Conservation (phyloP, 1,284 basidiomycete genomes). For the Pisolithus thermaeus region DNA sequence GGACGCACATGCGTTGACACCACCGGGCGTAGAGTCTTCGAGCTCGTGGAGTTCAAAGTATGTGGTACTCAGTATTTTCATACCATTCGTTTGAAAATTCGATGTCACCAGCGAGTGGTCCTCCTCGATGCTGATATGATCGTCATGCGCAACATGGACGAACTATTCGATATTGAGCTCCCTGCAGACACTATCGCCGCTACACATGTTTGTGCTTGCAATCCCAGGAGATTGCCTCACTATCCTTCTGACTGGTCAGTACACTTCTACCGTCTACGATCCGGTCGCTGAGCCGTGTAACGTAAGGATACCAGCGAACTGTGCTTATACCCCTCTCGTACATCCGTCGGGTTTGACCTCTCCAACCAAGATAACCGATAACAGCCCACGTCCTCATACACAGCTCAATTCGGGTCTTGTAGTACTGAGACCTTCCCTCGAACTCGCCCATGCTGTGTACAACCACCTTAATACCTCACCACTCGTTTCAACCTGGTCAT, state of each 20-base stretch:
- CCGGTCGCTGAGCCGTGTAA: constrained; percentile 6
- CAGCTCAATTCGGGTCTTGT: constrained; percentile 90
- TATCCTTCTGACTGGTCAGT: constrained; percentile 88
- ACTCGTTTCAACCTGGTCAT: constrained; percentile 65
- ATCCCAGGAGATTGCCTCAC: constrained; percentile 76
- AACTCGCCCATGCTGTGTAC: constrained; percentile 47
- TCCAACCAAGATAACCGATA: constrained; percentile 41
- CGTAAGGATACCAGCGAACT: constrained; percentile 82
- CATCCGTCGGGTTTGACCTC: constrained; percentile 44
- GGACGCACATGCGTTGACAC: neutral
- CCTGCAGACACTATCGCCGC: constrained; percentile 76
- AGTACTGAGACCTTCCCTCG: constrained; percentile 72
- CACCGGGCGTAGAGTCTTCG: constrained; percentile 56
- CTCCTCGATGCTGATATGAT: constrained; percentile 93
- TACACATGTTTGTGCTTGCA: constrained; percentile 88
- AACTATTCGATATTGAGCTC: constrained; percentile 72
- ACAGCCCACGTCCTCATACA: constrained; percentile 65
- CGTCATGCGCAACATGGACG: constrained; percentile 85
- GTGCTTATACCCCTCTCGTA: constrained; percentile 67
- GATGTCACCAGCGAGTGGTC: constrained; percentile 58
- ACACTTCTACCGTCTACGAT: constrained; percentile 2
- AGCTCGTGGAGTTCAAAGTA: constrained; percentile 72
- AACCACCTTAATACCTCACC: constrained; percentile 65
- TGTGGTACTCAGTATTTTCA: constrained; percentile 14
- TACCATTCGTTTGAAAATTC: neutral